phyloP scores from a whole-genome alignment of 2,329 filamentous ascomycete species.

The Coniella lustricola region DNA sequence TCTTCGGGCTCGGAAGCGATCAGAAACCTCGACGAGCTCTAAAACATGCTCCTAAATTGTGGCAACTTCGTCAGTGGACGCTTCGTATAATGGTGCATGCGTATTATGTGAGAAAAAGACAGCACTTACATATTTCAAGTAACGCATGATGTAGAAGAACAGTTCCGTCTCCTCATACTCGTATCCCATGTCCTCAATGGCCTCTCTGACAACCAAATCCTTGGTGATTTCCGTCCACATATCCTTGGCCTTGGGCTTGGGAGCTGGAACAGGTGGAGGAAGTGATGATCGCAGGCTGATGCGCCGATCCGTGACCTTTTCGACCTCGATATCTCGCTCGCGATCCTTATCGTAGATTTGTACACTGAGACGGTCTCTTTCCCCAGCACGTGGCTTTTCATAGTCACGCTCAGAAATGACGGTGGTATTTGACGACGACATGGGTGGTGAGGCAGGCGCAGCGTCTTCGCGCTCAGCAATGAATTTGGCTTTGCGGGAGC shows the following conservation, averaged over 20 bases:
- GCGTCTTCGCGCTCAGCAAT: constrained; percentile 50
- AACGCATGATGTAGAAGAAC: constrained; percentile 91
- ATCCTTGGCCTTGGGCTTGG: constrained; percentile 41
- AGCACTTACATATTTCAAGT: constrained; percentile 72
- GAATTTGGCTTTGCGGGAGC: constrained; percentile 68
- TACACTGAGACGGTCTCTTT: constrained; percentile 36
- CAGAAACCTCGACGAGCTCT: constrained; percentile 72
- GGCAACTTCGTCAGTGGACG: constrained; percentile 25
- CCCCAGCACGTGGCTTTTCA: constrained; percentile 24
- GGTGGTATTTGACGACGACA: constrained; percentile 19
- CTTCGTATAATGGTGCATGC: too few species aligned
- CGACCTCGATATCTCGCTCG: constrained; percentile 45
- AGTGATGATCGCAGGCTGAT: constrained; percentile 31
- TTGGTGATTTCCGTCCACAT: constrained; percentile 98
- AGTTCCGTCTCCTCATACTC: constrained; percentile 83
- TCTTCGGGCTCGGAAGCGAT: constrained; percentile 66
- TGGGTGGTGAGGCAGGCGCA: constrained; percentile 29
- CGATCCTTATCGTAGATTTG: constrained; percentile 36
- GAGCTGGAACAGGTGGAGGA: constrained; percentile 29
- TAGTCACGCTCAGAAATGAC: constrained; percentile 20
- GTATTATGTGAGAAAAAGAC: not conserved
- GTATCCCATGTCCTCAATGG: constrained; percentile 78
- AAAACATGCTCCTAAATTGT: constrained; percentile 73
- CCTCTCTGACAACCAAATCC: constrained; percentile 79
- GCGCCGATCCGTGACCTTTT: constrained; percentile 47